Percentiles rank a stretch among this genome's conserved stretches.
Conservation (phyloP, 192 early-diverging fungal genomes). For the Phycomyces blakesleeanus region DNA sequence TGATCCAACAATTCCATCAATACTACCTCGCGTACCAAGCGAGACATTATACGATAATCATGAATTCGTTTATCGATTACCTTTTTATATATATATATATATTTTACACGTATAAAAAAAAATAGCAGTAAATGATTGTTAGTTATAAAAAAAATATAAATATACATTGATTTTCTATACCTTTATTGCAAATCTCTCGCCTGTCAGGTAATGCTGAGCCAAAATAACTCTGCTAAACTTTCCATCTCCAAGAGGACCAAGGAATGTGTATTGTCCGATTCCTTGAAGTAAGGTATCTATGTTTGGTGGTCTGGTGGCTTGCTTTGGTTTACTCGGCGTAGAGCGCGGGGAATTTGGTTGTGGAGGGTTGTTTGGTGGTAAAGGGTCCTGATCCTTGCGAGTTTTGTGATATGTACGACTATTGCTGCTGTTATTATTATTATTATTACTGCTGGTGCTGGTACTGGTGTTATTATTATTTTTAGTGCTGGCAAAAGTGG, state of each 20-base stretch:
- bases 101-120: slow-evolving; percentile 8
- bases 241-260: slow-evolving; percentile 69
- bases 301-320: slow-evolving; percentile 21
- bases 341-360: slow-evolving; percentile 18
- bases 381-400: neutral
- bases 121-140: no score
- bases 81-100: slow-evolving; percentile 10
- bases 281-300: slow-evolving; percentile 33
- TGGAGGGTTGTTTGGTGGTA: slow-evolving; percentile 1
- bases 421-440: no score
- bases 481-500: no score
- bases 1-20: slow-evolving; percentile 85
- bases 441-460: no score
- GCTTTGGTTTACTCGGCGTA: slow-evolving; percentile 10
- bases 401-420: neutral
- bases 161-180: slow-evolving; percentile 3
- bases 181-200: slow-evolving; percentile 31
- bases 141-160: no score
- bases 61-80: slow-evolving; percentile 48
- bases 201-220: slow-evolving; percentile 57
- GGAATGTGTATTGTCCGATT: slow-evolving; percentile 69
- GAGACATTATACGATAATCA: slow-evolving; percentile 45
- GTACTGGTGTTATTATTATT: no score
- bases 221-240: slow-evolving; percentile 77
- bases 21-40: slow-evolving; percentile 72